Evolutionary conservation across 257 asterid genomes (phyloP), one percentile per base, ranked within the genome.

Genomic region (Misopates orontium): DNA sequence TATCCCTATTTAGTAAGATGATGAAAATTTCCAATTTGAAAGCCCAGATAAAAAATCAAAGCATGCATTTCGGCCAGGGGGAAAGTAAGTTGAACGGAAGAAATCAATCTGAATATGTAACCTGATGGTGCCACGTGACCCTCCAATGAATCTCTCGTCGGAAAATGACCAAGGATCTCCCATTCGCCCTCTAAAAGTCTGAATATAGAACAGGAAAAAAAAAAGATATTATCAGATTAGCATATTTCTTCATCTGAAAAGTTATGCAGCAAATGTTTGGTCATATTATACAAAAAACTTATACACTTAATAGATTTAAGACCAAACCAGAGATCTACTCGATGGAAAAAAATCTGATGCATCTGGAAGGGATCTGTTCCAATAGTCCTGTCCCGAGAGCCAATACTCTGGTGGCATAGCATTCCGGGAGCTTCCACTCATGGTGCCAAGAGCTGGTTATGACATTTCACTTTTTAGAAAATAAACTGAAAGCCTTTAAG

Each of bases 71-170:
- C 12, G 41, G 21, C 17, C 3, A 10, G 0, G 8, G 15, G 52
- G n/a, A 11, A 60, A 41, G 19, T 21, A 60, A 45, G 18, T n/a
- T 42, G 39, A 40, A 53, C 12, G 31, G 18, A 64, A 44, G 54
- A 67, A 62, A 48, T 22, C 17, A 36, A 56, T 36, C 1, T 17
- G 1, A 25, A 49, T 17, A 49, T 8, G 14, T 64, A 45, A 89
- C 95, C 90, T 79, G 57, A 76, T 32, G 23, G 70, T 49, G 39
- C 77, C 80, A 57, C 60, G 64, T 74, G 79, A 69, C n/a, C 52
- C 75, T 70, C 62, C 62, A 1, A 31, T 51, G 52, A 57, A 17
- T 36, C 84, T 74, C 32, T 81, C 95, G 59, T 77, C 80, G 16
- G 23, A 51, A 16, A 70, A 48, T 66, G 71, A 48, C 86, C 79